Percentiles rank a stretch among this genome's conserved stretches.
phyloP scores from a whole-genome alignment of 257 asterid genomes.

The Scutellaria galericulata region DNA sequence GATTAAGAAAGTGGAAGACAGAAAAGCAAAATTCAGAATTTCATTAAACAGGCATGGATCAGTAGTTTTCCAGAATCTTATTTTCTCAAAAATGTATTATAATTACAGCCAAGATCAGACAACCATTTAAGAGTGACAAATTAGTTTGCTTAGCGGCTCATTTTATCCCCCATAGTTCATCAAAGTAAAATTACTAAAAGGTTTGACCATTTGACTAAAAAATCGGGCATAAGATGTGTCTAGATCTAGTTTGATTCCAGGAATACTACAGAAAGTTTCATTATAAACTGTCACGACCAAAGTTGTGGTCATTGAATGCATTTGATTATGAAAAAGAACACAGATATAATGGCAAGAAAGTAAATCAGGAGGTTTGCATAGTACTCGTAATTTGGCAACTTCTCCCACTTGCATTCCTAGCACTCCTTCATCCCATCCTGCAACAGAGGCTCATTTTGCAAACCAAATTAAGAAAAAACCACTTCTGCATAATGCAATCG shows the following conservation, averaged over 20 bases:
- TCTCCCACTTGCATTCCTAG: slow-evolving; percentile 97
- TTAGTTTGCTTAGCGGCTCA: neutral
- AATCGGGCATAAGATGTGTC: neutral
- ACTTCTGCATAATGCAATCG: neutral
- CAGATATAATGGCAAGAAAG: neutral
- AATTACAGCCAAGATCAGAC: neutral
- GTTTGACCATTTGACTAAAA: neutral
- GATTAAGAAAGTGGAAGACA: neutral
- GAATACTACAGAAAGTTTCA: neutral
- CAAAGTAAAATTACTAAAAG: neutral
- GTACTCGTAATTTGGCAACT: slow-evolving; percentile 82
- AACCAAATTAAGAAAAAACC: slow-evolving; percentile 12
- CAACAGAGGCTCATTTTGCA: slow-evolving; percentile 24
- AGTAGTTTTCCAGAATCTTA: neutral
- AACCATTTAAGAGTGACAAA: neutral
- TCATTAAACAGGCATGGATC: neutral
- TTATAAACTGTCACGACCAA: neutral
- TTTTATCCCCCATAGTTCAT: neutral
- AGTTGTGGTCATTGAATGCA: neutral
- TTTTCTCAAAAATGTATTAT: neutral
- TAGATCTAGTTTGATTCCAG: slow-evolving; percentile 8
- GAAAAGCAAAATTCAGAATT: neutral
- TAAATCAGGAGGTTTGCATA: slow-evolving; percentile 4
- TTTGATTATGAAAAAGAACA: slow-evolving; percentile 1
- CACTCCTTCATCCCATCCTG: slow-evolving; percentile 99